A percentile compares a stretch with the other conserved stretches of the same genome.
phyloP scores from a whole-genome alignment of 2,329 filamentous ascomycete genomes.

The Bimuria novae-zelandiae region DNA sequence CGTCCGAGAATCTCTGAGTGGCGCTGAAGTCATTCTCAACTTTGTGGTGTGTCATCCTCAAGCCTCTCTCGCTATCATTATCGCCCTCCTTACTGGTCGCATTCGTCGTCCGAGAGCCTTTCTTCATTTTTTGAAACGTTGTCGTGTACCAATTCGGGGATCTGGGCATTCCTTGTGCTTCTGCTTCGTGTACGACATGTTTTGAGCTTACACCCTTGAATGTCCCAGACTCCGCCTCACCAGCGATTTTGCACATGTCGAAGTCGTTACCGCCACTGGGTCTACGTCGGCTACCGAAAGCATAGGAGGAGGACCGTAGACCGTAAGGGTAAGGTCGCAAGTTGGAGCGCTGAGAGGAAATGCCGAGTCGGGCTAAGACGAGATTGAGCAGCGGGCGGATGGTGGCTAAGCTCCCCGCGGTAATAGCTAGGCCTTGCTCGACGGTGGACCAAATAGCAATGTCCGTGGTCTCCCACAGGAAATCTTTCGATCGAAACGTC shows the following conservation, averaged over 20 bases:
- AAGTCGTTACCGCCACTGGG: slow-evolving; percentile 20
- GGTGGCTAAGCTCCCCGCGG: slow-evolving; percentile 41
- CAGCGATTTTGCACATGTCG: slow-evolving; percentile 28
- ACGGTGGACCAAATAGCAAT: slow-evolving; percentile 45
- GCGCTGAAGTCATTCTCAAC: slow-evolving; percentile 10
- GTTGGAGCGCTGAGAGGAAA: slow-evolving; percentile 26
- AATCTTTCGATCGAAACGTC: slow-evolving; percentile 36
- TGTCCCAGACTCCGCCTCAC: slow-evolving; percentile 15
- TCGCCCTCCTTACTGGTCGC: slow-evolving; percentile 15
- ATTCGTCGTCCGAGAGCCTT: not conserved
- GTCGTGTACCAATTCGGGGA: slow-evolving; percentile 16
- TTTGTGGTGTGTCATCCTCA: slow-evolving; percentile 24
- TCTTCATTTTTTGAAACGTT: slow-evolving; percentile 7
- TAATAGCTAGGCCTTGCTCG: slow-evolving; percentile 46
- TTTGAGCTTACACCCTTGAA: slow-evolving; percentile 19
- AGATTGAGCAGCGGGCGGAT: slow-evolving; percentile 41
- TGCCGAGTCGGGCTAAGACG: slow-evolving; percentile 29
- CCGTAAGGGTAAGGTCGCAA: slow-evolving; percentile 29
- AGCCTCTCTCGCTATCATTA: slow-evolving; percentile 26
- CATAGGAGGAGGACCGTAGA: slow-evolving; percentile 16
- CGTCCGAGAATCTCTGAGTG: slow-evolving; percentile 9
- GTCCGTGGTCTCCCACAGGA: slow-evolving; percentile 42
- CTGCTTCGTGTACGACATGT: slow-evolving; percentile 14
- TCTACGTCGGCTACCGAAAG: slow-evolving; percentile 18
- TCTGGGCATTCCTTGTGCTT: slow-evolving; percentile 1